A percentile compares a stretch with the other conserved stretches of the same genome.
Conservation (phyloP, 352 stramenopile species). For the Pythium plurisporium region DNA sequence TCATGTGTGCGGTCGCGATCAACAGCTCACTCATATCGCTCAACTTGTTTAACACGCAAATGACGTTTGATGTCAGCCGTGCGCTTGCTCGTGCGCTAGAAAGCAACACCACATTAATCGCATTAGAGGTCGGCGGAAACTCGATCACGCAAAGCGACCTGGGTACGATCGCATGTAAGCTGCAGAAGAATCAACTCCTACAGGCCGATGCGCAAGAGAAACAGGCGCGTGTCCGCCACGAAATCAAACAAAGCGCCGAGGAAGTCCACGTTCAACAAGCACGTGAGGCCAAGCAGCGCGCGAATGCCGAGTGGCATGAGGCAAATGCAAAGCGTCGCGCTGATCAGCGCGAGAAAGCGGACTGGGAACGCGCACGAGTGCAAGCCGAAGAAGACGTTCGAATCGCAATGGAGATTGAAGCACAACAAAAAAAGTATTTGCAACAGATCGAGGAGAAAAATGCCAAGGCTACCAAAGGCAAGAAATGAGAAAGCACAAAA, state of each 20-base stretch:
- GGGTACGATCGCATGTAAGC: conserved; percentile 30
- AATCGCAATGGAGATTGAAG: conserved; percentile 45
- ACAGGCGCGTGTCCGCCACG: conserved; percentile 10
- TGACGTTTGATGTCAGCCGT: conserved; percentile 42
- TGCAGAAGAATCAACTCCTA: conserved; percentile 42
- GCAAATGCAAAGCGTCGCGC: conserved; percentile 43
- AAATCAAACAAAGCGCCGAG: conserved; percentile 30
- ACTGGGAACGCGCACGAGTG: conserved; percentile 42
- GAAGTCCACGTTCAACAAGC: conserved; percentile 29
- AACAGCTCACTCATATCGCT: conserved; percentile 44
- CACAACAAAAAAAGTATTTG: conserved; percentile 52
- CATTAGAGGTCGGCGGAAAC: conserved; percentile 50
- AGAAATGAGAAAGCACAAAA: conserved; percentile 31
- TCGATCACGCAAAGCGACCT: conserved; percentile 43
- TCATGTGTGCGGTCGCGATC: conserved; percentile 30
- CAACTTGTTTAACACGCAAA: conserved; percentile 59
- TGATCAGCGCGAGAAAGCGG: conserved; percentile 40
- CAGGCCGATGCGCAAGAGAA: conserved; percentile 29
- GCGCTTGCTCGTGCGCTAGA: conserved; percentile 37
- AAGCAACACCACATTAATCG: conserved; percentile 46
- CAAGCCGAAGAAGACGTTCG: conserved; percentile 41
- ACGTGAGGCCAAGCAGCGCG: conserved; percentile 33
- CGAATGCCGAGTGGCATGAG: conserved; percentile 47
- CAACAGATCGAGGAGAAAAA: conserved; percentile 47
- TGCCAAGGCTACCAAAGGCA: conserved; percentile 50